Percentiles rank a stretch among this genome's conserved stretches.
Evolutionary conservation across 108 stramenopile genomes (phyloP).

Genomic region (Cylindrotheca fusiformis): DNA sequence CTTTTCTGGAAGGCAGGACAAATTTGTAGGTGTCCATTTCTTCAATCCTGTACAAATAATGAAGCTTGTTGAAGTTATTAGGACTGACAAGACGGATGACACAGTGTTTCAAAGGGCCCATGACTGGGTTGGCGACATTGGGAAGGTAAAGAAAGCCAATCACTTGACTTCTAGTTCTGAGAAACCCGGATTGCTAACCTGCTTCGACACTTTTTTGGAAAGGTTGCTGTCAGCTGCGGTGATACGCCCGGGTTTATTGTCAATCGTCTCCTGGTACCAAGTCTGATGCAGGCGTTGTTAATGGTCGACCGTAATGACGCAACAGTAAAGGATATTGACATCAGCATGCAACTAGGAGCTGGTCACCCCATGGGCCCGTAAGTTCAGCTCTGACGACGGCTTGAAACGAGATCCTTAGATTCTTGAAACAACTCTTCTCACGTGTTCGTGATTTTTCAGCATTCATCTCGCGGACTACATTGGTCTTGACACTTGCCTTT

Average conservation of each 20-base stretch:
- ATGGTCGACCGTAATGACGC: constrained; percentile 96
- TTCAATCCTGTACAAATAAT: constrained; percentile 96
- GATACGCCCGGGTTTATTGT: constrained; percentile 99
- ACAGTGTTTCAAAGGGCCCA: constrained; percentile 79
- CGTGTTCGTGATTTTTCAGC: constrained; percentile 25
- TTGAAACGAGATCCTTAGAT: no score
- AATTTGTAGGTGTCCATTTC: constrained; percentile 98
- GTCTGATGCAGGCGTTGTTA: constrained; percentile 86
- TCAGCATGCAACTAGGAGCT: constrained; percentile 95
- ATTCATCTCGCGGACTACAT: constrained; percentile 94
- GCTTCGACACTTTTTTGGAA: not conserved
- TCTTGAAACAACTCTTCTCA: no score
- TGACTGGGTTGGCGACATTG: constrained; percentile 80
- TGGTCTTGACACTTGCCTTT: constrained; percentile 92
- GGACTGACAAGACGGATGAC: constrained; percentile 81
- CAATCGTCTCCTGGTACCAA: constrained; percentile 94
- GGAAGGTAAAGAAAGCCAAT: constrained; percentile 93
- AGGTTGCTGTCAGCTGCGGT: constrained; percentile 66
- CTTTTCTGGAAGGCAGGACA: constrained; percentile 86
- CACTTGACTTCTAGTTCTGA: constrained; percentile 33
- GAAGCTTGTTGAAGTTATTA: constrained; percentile 97
- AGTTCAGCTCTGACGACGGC: no score
- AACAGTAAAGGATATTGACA: constrained; percentile 89
- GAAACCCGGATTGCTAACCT: not conserved
- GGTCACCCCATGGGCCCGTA: constrained; percentile 97